Evolutionary conservation across 2,329 filamentous ascomycete species (phyloP).

Genomic region (Zymoseptoria crescenta): DNA sequence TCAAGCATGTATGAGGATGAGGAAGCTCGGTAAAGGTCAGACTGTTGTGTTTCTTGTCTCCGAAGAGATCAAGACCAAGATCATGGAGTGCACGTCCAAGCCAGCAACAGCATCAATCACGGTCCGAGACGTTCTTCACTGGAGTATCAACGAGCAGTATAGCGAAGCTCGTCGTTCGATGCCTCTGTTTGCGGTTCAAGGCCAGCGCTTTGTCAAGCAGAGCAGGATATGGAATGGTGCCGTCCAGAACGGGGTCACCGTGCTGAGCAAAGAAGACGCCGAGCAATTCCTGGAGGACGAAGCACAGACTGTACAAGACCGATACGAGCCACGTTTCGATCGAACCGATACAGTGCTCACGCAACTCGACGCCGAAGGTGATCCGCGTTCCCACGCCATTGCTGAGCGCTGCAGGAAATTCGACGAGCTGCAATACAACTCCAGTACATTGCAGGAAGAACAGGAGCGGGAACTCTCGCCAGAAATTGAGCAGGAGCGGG

Average conservation of each 20-base stretch:
- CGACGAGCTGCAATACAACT: constrained; percentile 12
- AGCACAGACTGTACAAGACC: constrained; percentile 56
- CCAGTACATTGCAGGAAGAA: constrained; percentile 50
- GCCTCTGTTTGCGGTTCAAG: constrained; percentile 56
- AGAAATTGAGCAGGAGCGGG: constrained; percentile 53
- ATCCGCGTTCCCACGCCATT: constrained; percentile 43
- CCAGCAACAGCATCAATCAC: constrained; percentile 28
- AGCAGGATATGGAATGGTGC: constrained; percentile 8
- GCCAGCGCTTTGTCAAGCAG: constrained; percentile 39
- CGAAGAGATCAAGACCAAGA: constrained; percentile 50
- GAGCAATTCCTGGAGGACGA: constrained; percentile 61
- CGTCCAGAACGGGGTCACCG: constrained; percentile 7
- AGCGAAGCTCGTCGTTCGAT: constrained; percentile 43
- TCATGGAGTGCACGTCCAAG: constrained; percentile 25
- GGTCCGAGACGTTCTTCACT: constrained; percentile 50
- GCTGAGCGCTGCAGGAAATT: constrained; percentile 28
- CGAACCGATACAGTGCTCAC: constrained; percentile 20
- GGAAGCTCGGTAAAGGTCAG: constrained; percentile 60
- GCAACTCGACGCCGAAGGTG: constrained; percentile 16
- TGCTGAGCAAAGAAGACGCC: constrained; percentile 32
- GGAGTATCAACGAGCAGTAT: constrained; percentile 53
- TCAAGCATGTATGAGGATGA: constrained; percentile 65
- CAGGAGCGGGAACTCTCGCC: constrained; percentile 61
- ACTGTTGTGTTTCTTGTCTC: constrained; percentile 55
- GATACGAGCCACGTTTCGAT: constrained; percentile 2